Conservation (phyloP, 768 basidiomycete genomes). For the Leccinum olivaceopallidum region DNA sequence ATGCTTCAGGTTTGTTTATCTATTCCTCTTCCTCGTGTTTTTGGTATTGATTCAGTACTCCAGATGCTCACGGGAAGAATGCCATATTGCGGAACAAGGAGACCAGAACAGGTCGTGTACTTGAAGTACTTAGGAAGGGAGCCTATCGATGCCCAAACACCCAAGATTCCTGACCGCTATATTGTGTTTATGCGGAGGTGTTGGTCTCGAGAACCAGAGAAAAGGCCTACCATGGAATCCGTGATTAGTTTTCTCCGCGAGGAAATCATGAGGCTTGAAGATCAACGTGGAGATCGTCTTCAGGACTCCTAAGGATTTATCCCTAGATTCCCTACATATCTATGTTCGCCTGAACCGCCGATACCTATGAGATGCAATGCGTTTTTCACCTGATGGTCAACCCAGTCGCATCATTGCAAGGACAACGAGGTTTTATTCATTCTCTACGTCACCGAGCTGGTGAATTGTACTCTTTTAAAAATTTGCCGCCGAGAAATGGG, state of each 20-base stretch:
- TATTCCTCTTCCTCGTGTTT: background rate
- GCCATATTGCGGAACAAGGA: constrained; percentile 12
- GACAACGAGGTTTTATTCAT: no score
- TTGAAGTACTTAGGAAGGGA: constrained; percentile 15
- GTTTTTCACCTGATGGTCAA: no score
- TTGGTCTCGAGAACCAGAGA: constrained; percentile 13
- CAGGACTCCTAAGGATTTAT: no score
- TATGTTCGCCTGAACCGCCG: no score
- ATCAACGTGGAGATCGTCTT: background rate
- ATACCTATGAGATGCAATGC: no score
- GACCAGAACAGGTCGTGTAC: constrained; percentile 16
- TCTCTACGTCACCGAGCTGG: no score
- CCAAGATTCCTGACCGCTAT: constrained; percentile 3
- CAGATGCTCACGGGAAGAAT: constrained; percentile 11
- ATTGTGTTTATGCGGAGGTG: constrained; percentile 9
- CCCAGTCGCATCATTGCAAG: no score
- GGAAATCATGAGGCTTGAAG: constrained; percentile 5
- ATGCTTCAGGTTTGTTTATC: constrained; percentile 16
- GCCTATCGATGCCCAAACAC: constrained; percentile 13
- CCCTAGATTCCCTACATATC: no score
- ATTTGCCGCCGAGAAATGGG: no score
- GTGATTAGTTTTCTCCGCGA: constrained; percentile 3
- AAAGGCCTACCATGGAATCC: constrained; percentile 11
- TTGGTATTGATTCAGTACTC: background rate
- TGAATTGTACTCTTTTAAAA: no score